These are phyloP conservation scores for Metschnikowia proteae DNA, from an alignment of 805 yeast genomes.

Conservation along the genomic window DNA sequence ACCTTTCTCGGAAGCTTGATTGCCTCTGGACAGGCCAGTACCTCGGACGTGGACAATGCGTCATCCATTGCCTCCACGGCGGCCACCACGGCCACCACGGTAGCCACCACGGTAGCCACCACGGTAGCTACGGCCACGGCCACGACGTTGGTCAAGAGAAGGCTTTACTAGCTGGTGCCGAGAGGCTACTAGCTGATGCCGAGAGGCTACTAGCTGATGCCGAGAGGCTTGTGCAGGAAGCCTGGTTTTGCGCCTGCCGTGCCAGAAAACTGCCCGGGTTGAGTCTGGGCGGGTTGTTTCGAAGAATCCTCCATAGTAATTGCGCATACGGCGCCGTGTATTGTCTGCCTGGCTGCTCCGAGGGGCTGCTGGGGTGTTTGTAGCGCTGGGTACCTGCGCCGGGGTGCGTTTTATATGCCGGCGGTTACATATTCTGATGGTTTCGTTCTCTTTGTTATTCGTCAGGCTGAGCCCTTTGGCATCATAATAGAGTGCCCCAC, in stretches of 20 bases:
- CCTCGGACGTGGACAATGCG: slow-evolving; percentile 26
- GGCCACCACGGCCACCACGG: slow-evolving; percentile 21
- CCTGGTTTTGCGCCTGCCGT: background rate
- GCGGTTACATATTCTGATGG: too few species aligned
- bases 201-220: background rate
- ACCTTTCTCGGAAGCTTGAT: slow-evolving; percentile 27
- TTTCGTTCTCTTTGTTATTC: too few species aligned
- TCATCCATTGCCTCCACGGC: slow-evolving; percentile 13
- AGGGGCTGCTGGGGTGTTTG: too few species aligned
- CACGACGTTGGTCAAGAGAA: slow-evolving; percentile 25
- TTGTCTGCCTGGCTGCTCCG: too few species aligned
- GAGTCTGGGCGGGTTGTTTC: background rate
- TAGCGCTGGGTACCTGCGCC: too few species aligned
- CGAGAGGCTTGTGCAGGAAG: background rate
- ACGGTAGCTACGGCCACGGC: slow-evolving; percentile 16
- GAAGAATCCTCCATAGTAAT: background rate
- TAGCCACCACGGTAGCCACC: slow-evolving; percentile 3
- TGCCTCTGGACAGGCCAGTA: slow-evolving; percentile 24
- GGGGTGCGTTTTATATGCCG: too few species aligned
- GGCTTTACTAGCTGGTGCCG: slow-evolving; percentile 15
- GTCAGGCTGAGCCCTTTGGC: too few species aligned
- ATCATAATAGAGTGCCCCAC: too few species aligned
- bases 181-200: background rate
- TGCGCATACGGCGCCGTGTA: too few species aligned
- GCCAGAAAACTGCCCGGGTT: background rate